These are phyloP conservation scores for Diatrype stigma DNA, from an alignment of 2,329 filamentous ascomycete genomes.

Conservation along the genomic window DNA sequence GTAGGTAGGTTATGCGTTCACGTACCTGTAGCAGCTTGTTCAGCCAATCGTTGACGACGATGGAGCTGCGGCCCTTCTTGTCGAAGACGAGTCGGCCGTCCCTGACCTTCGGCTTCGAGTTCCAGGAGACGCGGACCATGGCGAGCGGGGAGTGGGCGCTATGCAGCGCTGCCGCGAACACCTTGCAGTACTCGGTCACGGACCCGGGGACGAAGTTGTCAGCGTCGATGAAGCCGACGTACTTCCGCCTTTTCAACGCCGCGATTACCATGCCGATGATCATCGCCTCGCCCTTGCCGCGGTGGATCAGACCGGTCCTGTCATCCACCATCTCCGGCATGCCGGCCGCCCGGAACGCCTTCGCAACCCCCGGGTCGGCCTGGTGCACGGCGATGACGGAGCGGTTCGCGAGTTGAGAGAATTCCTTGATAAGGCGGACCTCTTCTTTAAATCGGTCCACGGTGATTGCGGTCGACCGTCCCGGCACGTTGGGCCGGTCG, in stretches of 20 bases:
- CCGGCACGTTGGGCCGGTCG: slow-evolving; percentile 1
- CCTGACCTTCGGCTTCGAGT: slow-evolving; percentile 27
- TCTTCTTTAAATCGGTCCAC: slow-evolving; percentile 18
- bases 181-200: slow-evolving; percentile 29
- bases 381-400: slow-evolving; percentile 25
- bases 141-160: slow-evolving; percentile 15
- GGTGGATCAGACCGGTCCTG: slow-evolving; percentile 17
- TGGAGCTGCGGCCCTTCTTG: slow-evolving; percentile 25
- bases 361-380: slow-evolving; percentile 20
- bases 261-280: slow-evolving; percentile 27
- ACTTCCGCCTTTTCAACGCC: slow-evolving; percentile 15
- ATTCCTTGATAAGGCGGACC: slow-evolving; percentile 13
- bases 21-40: slow-evolving; percentile 15
- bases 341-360: slow-evolving; percentile 17
- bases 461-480: not conserved
- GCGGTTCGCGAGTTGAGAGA: slow-evolving; percentile 15
- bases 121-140: slow-evolving; percentile 31
- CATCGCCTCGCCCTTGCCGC: slow-evolving; percentile 31
- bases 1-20: not conserved
- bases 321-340: slow-evolving; percentile 17
- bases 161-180: slow-evolving; percentile 27
- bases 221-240: slow-evolving; percentile 31
- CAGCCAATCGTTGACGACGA: slow-evolving; percentile 27
- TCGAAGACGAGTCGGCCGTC: slow-evolving; percentile 21
- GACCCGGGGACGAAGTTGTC: slow-evolving; percentile 28